Base-by-base conservation (phyloP, 805 yeast species). In the Saturnispora hagleri region DNA sequence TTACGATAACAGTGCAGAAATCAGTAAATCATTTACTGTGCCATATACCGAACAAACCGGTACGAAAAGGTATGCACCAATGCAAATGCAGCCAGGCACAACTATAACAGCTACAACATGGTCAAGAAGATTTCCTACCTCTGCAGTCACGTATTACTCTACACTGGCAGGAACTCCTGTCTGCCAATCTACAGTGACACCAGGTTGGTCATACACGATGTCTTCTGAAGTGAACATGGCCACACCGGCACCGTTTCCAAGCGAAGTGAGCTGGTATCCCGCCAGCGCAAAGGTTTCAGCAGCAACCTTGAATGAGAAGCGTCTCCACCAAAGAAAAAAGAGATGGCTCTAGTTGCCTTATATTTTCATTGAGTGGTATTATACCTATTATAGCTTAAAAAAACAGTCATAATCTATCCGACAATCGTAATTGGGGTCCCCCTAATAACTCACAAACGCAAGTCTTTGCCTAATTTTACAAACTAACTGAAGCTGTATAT, bases 31-130 rank as follows among this genome's bases (percentile, higher is more conserved):
- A 2, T 84, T 84, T 65, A 63, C 82, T 3, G 70, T 89, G 6
- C 76, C 95, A 2, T 91, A 90, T 69, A 77, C 87, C 3, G 56
- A 60, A 59, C 98, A 91, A 70, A 84, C 93, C 0, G 96, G 96
- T 31, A 67, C 59, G 20, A 79, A 86, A 9, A 77, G 90, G 60
- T 87, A 69, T 66, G 97, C 98, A 1, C 97, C 97, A 50, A 88
- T 89, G 96, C 97, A 90, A 69, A 65, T 73, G 53, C 96, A 89
- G 68, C 97, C 99, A 5, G 86, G 84, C 3, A 62, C 85, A 1
- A 70, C 69, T 9, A 78, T 89, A 26, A 86, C 96, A 0, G 78
- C 73, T 38, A 74, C 84, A 9, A 68, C 82, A 3, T 84, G 90
- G 83, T 64, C 84, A 10, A 75, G 82, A 58, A 73, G 80, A 57